Conservation (phyloP, 2,329 filamentous ascomycete genomes). For the Metarhizium sp. region DNA sequence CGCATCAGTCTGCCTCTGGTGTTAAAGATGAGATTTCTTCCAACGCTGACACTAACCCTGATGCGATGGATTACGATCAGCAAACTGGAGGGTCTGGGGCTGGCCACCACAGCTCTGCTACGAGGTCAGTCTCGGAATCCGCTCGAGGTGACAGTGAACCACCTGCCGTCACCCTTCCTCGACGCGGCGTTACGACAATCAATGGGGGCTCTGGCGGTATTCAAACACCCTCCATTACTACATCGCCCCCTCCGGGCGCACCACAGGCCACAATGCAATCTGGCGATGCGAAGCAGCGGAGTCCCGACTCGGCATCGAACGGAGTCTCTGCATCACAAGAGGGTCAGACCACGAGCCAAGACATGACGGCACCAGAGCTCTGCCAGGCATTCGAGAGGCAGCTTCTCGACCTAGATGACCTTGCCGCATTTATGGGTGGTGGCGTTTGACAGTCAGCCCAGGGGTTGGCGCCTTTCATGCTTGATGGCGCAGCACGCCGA, state of each 20-base stretch:
- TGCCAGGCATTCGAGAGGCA: slow-evolving; percentile 51
- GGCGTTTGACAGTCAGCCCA: slow-evolving; percentile 34
- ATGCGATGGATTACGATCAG: slow-evolving; percentile 50
- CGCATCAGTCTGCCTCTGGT: slow-evolving; percentile 18
- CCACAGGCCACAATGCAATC: slow-evolving; percentile 15
- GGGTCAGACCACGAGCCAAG: slow-evolving; percentile 28
- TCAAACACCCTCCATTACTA: slow-evolving; percentile 34
- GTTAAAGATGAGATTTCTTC: slow-evolving; percentile 47
- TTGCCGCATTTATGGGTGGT: slow-evolving; percentile 54
- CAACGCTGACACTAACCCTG: slow-evolving; percentile 44
- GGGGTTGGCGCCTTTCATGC: background rate
- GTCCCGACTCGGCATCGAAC: slow-evolving; percentile 22
- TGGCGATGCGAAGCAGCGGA: slow-evolving; percentile 27
- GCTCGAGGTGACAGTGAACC: slow-evolving; percentile 45
- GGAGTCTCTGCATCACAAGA: slow-evolving; percentile 21
- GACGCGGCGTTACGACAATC: slow-evolving; percentile 49
- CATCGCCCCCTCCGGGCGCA: slow-evolving; percentile 30
- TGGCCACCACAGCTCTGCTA: slow-evolving; percentile 20
- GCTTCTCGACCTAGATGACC: slow-evolving; percentile 49
- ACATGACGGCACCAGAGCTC: slow-evolving; percentile 51
- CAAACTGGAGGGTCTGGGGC: slow-evolving; percentile 15
- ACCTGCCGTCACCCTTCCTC: slow-evolving; percentile 31
- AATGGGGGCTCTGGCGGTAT: slow-evolving; percentile 45
- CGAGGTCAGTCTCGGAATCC: slow-evolving; percentile 28
- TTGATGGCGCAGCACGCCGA: background rate